Evolutionary conservation across 306 rosid genomes (phyloP), one percentile per base, ranked within the genome.

Genomic region (Gastrolobium bilobum): DNA sequence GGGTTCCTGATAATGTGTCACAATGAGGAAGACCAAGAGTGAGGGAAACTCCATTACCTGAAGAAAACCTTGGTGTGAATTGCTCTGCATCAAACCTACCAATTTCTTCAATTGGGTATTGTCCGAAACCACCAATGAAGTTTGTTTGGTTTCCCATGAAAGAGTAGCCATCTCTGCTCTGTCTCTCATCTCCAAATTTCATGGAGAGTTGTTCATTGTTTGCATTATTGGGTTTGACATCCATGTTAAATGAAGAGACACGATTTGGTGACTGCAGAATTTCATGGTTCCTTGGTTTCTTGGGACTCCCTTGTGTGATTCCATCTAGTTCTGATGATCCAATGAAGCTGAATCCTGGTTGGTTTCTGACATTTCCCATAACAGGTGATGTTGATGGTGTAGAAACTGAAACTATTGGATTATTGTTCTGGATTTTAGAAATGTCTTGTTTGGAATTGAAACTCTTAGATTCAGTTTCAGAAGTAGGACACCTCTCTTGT

Each of bases 1-100:
- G 97, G 30, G 92, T 83, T 7, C 83, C 91, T 10, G 97, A 84
- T 56, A 94, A 33, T 3, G 98, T 81, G 33, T 92, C 97, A 74
- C 94, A 85, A 58, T 92, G 98, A 26, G 98, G 99, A 31, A 95
- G 95, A 54, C 99, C 99, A 57, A 95, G 93, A 79, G 97, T 95
- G 69, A 95, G 87, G 7, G 99, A 95, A 40, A 95, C 98, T 0
- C 96, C 87, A 85, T 93, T 91, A 77, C 97, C 94, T 30, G 98
- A 86, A 82, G 98, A 86, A 82, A 85, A 95, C 76, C 98, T 86
- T 76, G 90, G 91, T 57, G 94, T 53, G 75, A 88, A 93, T 42
- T 92, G 87, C 44, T 91, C 96, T 43, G 87, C 87, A 79, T 87
- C 94, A 75, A 88, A 92, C 84, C 99, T 86, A 5, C 87, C 94